Evolutionary conservation across 805 yeast species (phyloP).

Genomic region (Kodamaea lidongshanica): DNA sequence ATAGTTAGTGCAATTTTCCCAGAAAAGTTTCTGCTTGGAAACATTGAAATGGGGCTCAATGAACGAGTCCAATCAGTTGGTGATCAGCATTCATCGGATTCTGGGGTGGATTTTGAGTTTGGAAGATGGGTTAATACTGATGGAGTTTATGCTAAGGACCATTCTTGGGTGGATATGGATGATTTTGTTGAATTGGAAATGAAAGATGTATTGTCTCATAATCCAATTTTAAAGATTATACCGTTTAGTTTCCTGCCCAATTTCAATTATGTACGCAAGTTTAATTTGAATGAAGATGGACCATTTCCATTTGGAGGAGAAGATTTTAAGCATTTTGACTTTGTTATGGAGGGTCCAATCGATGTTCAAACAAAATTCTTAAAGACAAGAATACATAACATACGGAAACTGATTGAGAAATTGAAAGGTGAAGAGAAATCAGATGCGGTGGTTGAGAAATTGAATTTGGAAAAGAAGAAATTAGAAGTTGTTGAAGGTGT

Average conservation of each 20-base stretch:
- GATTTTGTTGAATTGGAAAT: conserved; percentile 71
- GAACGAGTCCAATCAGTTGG: neutral
- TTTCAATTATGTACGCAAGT: conserved; percentile 55
- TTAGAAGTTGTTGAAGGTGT: conserved; percentile 21
- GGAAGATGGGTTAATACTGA: conserved; percentile 19
- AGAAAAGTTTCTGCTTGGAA: conserved; percentile 30
- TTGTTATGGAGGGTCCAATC: conserved; percentile 50
- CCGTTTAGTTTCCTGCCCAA: conserved; percentile 52
- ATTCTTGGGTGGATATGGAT: conserved; percentile 65
- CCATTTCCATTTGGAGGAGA: conserved; percentile 57
- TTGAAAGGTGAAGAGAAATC: conserved; percentile 19
- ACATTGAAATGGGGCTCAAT: conserved; percentile 1
- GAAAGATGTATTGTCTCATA: conserved; percentile 31
- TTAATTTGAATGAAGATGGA: conserved; percentile 37
- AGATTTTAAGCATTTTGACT: conserved; percentile 59
- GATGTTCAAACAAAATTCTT: conserved; percentile 46
- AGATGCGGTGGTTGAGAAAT: conserved; percentile 14
- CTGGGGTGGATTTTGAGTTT: conserved; percentile 1
- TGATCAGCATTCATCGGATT: conserved; percentile 1
- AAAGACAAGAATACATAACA: conserved; percentile 10
- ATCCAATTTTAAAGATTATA: conserved; percentile 39
- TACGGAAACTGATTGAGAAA: conserved; percentile 14
- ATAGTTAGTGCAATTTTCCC: conserved; percentile 58
- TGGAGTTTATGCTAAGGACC: conserved; percentile 24
- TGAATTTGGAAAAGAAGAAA: conserved; percentile 13